Base-by-base conservation (phyloP, 2,329 filamentous ascomycete species). In the Botryotinia convoluta region DNA sequence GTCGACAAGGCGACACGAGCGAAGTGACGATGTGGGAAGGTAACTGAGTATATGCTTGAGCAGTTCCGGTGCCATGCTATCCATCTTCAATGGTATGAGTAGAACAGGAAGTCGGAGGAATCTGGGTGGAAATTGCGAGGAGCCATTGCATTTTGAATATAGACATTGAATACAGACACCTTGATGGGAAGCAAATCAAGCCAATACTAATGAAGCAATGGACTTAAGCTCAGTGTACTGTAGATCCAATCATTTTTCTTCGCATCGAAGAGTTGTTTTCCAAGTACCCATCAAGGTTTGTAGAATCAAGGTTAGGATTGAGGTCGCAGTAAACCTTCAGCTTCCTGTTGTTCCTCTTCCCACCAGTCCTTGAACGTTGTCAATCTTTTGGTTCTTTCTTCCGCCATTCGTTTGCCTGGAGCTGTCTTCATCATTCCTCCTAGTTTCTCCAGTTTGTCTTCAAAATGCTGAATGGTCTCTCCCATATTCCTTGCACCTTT, bases 361-460 rank as follows among this genome's bases (percentile, higher is more conserved):
- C 87, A 91, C 89, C 89, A 91, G 74, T 83, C 81, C 80, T 85
- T 85, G 80, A 91, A 89, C 67, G 82, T 77, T 73, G 80, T 78
- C 77, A 91, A 79, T 76, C 88, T 84, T 77, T 84, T 82, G 0
- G 87, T 89, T 79, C 88, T 83, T 78, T 86, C 85, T 75, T 77
- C 82, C 0, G 89, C 89, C 81, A 91, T 80, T 77, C 81, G 81
- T 76, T 83, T 83, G 8, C 89, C 89, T 35, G 85, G 83, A 0
- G 83, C 84, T 71, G 89, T 91, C 84, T 91, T 91, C 87, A 90
- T 90, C 87, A 89, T 87, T 22, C 83, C 83, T 78, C 86, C 77
- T 35, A 97, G 80, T 78, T 84, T 86, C 76, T 93, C 83, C 76
- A 97, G 83, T 83, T 97, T 97, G 67, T 94, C 93, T 59, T 89